A percentile compares a stretch with the other conserved stretches of the same genome.
phyloP scores from a whole-genome alignment of 345 rosid species.

The Hibiscus syriacus region DNA sequence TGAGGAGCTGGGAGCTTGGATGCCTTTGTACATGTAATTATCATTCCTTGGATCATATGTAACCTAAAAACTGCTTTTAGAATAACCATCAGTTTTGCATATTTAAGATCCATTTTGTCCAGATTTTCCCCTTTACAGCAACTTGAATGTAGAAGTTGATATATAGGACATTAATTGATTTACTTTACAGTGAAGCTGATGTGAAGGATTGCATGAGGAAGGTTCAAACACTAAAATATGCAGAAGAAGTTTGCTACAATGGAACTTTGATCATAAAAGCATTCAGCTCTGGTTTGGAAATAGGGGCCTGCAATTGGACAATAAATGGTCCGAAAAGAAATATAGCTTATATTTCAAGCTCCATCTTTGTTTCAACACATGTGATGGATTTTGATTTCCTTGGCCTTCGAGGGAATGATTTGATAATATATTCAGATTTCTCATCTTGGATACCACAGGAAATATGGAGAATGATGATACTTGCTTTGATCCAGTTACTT shows the following conservation, averaged over 20 bases:
- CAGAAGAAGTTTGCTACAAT: slow-evolving; percentile 75
- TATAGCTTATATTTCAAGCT: slow-evolving; percentile 48
- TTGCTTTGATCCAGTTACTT: slow-evolving; percentile 12
- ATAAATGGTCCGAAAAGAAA: slow-evolving; percentile 45
- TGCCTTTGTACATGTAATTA: slow-evolving; percentile 70
- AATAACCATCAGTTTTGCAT: neutral
- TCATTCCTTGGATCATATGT: neutral
- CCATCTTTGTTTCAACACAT: slow-evolving; percentile 48
- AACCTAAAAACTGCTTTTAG: neutral
- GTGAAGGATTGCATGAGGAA: slow-evolving; percentile 57
- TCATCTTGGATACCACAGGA: slow-evolving; percentile 29
- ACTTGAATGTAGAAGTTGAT: neutral
- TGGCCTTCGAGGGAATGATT: slow-evolving; percentile 44
- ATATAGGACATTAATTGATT: slow-evolving; percentile 11
- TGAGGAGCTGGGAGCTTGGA: slow-evolving; percentile 68
- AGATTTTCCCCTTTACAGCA: neutral
- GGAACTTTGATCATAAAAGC: slow-evolving; percentile 61
- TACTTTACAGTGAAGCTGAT: slow-evolving; percentile 54
- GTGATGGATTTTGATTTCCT: slow-evolving; percentile 50
- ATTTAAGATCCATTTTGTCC: neutral
- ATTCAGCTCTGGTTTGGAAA: slow-evolving; percentile 74
- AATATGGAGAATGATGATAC: slow-evolving; percentile 20
- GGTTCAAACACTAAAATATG: slow-evolving; percentile 55
- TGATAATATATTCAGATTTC: slow-evolving; percentile 58
- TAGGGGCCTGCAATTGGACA: slow-evolving; percentile 88